Evolutionary conservation across 106 monocot species (phyloP).

Genomic region (Hemerocallis citrina): DNA sequence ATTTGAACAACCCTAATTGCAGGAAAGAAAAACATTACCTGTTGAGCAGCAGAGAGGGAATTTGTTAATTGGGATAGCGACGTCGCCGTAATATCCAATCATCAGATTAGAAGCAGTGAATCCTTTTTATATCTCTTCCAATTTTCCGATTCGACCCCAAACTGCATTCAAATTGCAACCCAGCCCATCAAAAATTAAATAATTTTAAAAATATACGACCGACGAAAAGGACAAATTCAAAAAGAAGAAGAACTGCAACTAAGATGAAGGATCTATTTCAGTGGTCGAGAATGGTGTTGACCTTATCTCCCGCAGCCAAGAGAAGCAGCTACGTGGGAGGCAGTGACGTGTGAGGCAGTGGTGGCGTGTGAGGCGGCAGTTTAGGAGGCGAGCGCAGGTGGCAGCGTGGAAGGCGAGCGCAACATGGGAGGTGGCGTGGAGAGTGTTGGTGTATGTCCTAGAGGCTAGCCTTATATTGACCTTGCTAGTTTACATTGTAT

Average conservation of each 20-base stretch:
- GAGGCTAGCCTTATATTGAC: no score
- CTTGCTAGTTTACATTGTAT: no score
- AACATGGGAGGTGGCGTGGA: no score
- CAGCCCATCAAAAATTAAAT: neutral
- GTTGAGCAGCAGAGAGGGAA: conserved; percentile 42
- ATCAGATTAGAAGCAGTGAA: conserved; percentile 63
- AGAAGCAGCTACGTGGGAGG: no score
- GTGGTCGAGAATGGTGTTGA: conserved; percentile 51
- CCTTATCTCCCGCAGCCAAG: no score
- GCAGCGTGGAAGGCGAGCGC: no score
- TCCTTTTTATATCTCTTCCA: conserved; percentile 62
- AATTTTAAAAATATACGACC: neutral
- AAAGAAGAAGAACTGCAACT: neutral
- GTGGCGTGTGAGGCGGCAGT: no score
- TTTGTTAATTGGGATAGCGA: conserved; percentile 71
- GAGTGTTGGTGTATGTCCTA: no score
- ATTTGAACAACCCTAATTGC: no score
- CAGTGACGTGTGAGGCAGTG: no score
- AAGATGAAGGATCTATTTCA: neutral
- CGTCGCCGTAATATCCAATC: conserved; percentile 75
- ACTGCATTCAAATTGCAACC: conserved; percentile 9
- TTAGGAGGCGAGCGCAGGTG: no score
- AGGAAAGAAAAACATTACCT: conserved; percentile 29
- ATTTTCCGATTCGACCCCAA: conserved; percentile 25
- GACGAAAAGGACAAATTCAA: neutral